Percentiles rank a stretch among this genome's conserved stretches.
Evolutionary conservation across 306 rosid genomes (phyloP).

Genomic region (Malus asiatica): DNA sequence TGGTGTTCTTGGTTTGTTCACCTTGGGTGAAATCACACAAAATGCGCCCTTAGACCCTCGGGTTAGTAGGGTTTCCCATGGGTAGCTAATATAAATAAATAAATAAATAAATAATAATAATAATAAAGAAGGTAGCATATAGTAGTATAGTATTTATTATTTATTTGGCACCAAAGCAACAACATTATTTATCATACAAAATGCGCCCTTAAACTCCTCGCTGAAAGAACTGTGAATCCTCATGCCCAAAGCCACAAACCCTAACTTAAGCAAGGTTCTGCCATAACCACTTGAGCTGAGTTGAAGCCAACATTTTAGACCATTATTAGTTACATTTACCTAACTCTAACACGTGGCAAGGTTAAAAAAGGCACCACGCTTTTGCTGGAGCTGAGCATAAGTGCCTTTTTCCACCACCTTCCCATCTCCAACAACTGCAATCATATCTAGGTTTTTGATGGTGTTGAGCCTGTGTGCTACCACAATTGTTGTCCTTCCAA

Average conservation of each 20-base stretch:
- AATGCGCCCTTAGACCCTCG: no score
- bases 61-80: no score
- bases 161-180: background rate
- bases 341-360: conserved; percentile 53
- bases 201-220: background rate
- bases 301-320: background rate
- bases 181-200: background rate
- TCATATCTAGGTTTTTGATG: conserved; percentile 66
- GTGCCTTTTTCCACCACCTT: conserved; percentile 79
- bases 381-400: conserved; percentile 65
- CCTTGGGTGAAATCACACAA: no score
- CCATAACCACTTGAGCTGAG: background rate
- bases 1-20: no score
- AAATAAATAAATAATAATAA: no score
- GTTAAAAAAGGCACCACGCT: conserved; percentile 74
- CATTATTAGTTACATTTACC: background rate
- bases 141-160: background rate
- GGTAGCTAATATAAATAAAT: no score
- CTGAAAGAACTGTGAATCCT: background rate
- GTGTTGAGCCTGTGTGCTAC: conserved; percentile 93
- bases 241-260: background rate
- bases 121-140: no score
- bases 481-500: conserved; percentile 79
- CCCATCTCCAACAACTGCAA: conserved; percentile 76
- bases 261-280: background rate